Evolutionary conservation across 2,329 filamentous ascomycete species (phyloP), one percentile per base, ranked within the genome.

Genomic region (Sphaerulina populicola): DNA sequence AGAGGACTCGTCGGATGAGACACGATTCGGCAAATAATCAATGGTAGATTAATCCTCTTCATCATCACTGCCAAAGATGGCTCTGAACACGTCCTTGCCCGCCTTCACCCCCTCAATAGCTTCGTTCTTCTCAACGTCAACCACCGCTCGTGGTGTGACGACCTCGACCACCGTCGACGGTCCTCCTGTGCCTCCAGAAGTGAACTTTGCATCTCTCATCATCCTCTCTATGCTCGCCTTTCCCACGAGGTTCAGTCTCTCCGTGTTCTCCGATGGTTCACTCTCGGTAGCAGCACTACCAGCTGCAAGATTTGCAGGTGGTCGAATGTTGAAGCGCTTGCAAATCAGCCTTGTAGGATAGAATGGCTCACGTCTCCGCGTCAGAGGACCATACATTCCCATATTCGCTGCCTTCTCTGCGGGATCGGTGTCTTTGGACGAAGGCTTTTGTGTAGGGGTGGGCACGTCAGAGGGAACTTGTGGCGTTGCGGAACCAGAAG

Each of bases 301-400:
- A 9, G 63, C 55, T 14, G 62, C 66, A 49, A 68, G 81, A 66
- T 88, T 79, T 8, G 78, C 76, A 0, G 90, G 88, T 7, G 85
- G 80, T 54, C 77, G 81, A n/a, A 97, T 85, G 60, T 89, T 89
- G 70, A 98, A 95, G 7, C 93, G 78, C 67, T 97, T 98, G 71
- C 91, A 97, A n/a, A 97, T 71, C 37, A 98, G 71, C 49, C 89
- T 77, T 1, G 85, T 83, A 0, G 93, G 93, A 60, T 83, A 83
- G 68, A 95, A 97, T 4, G 82, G 78, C 6, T 79, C 68, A 0
- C 77, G 74, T 18, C 77, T 81, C 55, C 93, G 77, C 2, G 93
- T 98, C 80, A 97, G 78, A 11, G 82, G 77, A 1, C 93, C 93
- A 69, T 90, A 96, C 89, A 97, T 95, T 51, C 88, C 89, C 65